Base-by-base conservation (phyloP, 257 asterid species). In the Agastache rugosa region DNA sequence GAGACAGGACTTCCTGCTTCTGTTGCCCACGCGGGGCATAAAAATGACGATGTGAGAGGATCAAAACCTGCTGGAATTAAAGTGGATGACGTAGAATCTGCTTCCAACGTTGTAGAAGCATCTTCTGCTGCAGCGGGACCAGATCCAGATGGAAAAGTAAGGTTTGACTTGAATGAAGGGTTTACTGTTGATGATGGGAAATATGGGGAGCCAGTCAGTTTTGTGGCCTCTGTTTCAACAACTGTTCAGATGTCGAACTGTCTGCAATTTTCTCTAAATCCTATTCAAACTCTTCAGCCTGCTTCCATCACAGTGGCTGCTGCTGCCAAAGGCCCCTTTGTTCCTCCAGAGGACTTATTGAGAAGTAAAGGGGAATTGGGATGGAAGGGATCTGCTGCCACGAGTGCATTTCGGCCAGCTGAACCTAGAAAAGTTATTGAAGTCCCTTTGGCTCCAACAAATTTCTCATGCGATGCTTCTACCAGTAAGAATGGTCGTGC, bases 401-500 rank as follows among this genome's bases (percentile, higher is more conserved):
- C 99, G 8, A 94, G 99, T 78, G 97, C 99, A 27, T 94, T 94
- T 78, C 87, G 99, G n/a, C 99, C 97, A 10, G 99, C 99, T 25
- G 99, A 94, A 80, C 97, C 99, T 63, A 68, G 97, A 67, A 93
- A 87, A 78, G 83, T 75, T 61, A 73, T 67, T 73, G 94, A 83
- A 75, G 47, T 93, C n/a, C 79, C 81, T 22, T 19, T 78, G 53
- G 77, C 74, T 80, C 41, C 85, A 19, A 29, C 84, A 22, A 63
- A 48, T 78, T 71, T 69, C 23, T 71, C 19, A 1, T 17, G 10
- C 37, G 91, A 83, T 69, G 84, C 82, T 60, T 83, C 89, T 15
- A 63, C 87, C 20, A 78, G 84, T 81, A 90, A 85, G 69, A 72
- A 53, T n/a, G 72, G 77, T 12, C 92, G 97, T 2, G 17, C 47